Conservation (phyloP, 2,329 filamentous ascomycete species). For the Botryotinia globosa region DNA sequence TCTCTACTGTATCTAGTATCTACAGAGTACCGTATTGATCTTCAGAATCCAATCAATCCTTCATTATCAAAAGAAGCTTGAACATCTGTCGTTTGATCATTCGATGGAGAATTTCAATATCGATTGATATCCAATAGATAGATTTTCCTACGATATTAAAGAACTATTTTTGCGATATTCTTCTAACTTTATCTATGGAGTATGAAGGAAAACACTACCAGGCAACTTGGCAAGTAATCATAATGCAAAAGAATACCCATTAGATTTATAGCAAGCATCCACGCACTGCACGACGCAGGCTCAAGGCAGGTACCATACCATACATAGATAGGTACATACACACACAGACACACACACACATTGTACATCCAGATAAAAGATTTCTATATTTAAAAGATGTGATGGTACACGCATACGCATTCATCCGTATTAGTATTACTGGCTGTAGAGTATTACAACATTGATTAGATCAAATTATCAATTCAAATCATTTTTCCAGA, state of each 20-base stretch:
- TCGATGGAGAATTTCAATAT: not conserved
- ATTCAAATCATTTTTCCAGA: not conserved
- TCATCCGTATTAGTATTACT: not conserved
- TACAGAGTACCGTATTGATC: conserved; percentile 1
- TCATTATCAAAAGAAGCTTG: conserved; percentile 8
- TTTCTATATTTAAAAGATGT: conserved; percentile 9
- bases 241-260: not conserved
- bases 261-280: not conserved
- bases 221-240: not conserved
- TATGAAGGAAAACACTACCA: not conserved
- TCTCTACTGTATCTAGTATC: not conserved
- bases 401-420: not conserved
- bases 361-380: not conserved
- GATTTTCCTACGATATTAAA: not conserved
- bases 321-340: not conserved
- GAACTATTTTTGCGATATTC: not conserved
- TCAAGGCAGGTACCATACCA: conserved; percentile 3
- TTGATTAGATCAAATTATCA: not conserved
- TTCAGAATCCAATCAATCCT: conserved; percentile 7
- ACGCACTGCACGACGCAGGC: not conserved
- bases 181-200: not conserved
- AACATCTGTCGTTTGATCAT: not conserved
- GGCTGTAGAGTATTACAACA: not conserved
- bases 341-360: no score
- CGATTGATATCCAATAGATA: not conserved